Evolutionary conservation across 176 grass and related monocot species (phyloP).

Genomic region (Olyra latifolia): DNA sequence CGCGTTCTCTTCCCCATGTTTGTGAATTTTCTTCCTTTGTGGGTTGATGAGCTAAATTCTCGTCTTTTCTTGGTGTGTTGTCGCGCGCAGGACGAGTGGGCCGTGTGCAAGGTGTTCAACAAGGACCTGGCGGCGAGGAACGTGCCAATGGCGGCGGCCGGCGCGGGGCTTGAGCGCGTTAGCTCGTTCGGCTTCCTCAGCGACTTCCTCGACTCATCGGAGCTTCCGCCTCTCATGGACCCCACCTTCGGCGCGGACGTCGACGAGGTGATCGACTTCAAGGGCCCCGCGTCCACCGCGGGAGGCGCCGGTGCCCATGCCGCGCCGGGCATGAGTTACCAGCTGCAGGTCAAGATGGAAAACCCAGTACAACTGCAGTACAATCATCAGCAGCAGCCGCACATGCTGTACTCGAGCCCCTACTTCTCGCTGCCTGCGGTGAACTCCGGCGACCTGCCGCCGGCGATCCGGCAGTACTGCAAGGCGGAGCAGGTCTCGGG

Average conservation of each 20-base stretch:
- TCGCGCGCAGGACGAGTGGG: conserved; percentile 77
- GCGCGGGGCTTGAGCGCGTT: conserved; percentile 45
- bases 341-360: conserved; percentile 41
- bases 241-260: conserved; percentile 29
- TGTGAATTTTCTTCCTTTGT: not conserved
- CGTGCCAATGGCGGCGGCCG: conserved; percentile 27
- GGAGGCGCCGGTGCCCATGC: not conserved
- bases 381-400: conserved; percentile 9
- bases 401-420: conserved; percentile 33
- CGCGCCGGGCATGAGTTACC: conserved; percentile 3
- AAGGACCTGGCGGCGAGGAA: conserved; percentile 49
- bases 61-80: not conserved
- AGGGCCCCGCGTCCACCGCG: conserved; percentile 31
- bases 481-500: conserved; percentile 69
- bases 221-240: conserved; percentile 67
- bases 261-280: conserved; percentile 35
- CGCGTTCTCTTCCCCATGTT: not conserved
- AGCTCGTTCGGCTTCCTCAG: conserved; percentile 36
- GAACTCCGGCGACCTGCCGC: conserved; percentile 26
- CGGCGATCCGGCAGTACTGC: conserved; percentile 72
- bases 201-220: conserved; percentile 53
- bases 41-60: not conserved
- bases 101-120: conserved; percentile 82
- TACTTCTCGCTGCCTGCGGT: conserved; percentile 44
- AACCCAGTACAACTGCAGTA: conserved; percentile 28